Base-by-base conservation (phyloP, 768 basidiomycete genomes). In the Termitomyces bulborhizus region DNA sequence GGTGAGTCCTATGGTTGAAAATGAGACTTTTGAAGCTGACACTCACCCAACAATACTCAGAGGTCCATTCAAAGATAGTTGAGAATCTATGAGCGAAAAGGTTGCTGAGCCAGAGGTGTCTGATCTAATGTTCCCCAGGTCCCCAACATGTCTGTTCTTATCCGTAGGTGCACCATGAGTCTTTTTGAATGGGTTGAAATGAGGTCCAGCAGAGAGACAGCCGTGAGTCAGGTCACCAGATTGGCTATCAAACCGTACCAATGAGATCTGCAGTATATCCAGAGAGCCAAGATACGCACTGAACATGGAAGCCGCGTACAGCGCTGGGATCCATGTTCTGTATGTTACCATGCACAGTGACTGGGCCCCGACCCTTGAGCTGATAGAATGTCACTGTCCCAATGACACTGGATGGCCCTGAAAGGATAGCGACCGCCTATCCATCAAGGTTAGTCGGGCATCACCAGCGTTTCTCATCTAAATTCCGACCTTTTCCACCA, bases 261-360 rank as follows among this genome's bases (percentile, higher is more conserved):
- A 12, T 49, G 13, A 49, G 24, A 26, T 37, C 15, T 3, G 24
- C 8, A 8, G 36, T 26, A 3, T 27, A 3, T 27, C 2, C 24
- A 34, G 16, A 6, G 24, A 49, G 24, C 16, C 15, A 15, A n/a
- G 47, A 46, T 18, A 73, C 85, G 55, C 60, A 89, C 88, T 93
- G 90, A 54, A 93, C 72, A 69, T 93, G 91, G 73, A 92, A 89
- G 5, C 91, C 91, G 36, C 84, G 79, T 56, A 74, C 65, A 4
- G 84, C 74, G 47, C 75, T 75, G 4, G 83, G 73, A 58, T 81
- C 77, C 44, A 93, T 76, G 57, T 79, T 79, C 54, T 70, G 74
- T 58, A 93, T 72, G 51, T 79, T 74, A 27, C 88, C 88, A 9
- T 78, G 78, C 40, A 93, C 69, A 13, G 71, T 80, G 47, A 89